Conservation (phyloP, 805 yeast species). For the Debaryomyces maramus region DNA sequence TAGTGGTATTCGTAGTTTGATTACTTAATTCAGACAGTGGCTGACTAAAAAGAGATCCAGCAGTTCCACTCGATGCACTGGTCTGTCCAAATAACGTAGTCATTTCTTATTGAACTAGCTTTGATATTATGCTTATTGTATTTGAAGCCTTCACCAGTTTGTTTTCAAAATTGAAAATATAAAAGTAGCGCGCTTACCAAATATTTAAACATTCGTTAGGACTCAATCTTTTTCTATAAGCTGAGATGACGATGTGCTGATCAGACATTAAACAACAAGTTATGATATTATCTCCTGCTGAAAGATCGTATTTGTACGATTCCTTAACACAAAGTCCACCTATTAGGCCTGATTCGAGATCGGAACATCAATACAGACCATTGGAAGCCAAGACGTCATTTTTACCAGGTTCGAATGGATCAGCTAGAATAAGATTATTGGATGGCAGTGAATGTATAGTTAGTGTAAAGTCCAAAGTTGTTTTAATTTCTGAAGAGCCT, state of each 20-base stretch:
- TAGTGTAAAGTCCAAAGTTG: constrained; percentile 85
- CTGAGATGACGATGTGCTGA: background rate
- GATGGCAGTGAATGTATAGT: constrained; percentile 95
- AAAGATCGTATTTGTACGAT: constrained; percentile 71
- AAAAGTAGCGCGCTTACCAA: background rate
- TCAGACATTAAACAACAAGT: background rate
- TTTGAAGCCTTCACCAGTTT: no score
- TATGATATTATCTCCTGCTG: constrained; percentile 76
- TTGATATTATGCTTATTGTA: constrained; percentile 1
- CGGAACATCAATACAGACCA: constrained; percentile 75
- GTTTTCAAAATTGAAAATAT: background rate
- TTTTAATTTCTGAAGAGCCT: constrained; percentile 37
- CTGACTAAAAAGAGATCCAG: constrained; percentile 2
- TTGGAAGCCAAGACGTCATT: constrained; percentile 79
- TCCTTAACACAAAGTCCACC: constrained; percentile 62
- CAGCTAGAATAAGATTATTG: constrained; percentile 78
- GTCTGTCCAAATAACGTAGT: constrained; percentile 13
- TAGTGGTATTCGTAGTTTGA: constrained; percentile 9
- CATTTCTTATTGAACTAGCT: constrained; percentile 5
- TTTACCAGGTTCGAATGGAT: constrained; percentile 87
- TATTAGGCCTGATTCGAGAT: constrained; percentile 84
- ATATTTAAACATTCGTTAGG: background rate
- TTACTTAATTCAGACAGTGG: constrained; percentile 2
- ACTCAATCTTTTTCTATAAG: background rate
- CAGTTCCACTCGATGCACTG: constrained; percentile 3